A percentile compares a stretch with the other conserved stretches of the same genome.
Evolutionary conservation across 2,329 filamentous ascomycete species (phyloP).

Genomic region (Scedosporium minutisporum): DNA sequence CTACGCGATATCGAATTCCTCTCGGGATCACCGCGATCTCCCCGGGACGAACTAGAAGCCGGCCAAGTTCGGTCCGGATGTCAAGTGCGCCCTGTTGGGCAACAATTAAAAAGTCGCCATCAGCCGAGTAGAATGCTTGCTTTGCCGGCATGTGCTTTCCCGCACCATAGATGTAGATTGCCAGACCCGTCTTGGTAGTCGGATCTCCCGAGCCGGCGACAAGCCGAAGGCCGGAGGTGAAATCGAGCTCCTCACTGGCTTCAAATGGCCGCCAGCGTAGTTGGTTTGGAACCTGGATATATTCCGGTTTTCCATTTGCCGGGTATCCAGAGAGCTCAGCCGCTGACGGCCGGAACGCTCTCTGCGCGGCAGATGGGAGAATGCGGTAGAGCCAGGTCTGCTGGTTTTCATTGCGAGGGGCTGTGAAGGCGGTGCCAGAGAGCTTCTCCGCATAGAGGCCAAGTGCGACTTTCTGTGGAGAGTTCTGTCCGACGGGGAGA

Average conservation of each 20-base stretch:
- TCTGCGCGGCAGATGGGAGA: conserved; percentile 22
- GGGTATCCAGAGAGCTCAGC: conserved; percentile 33
- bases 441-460: conserved; percentile 38
- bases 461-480: conserved; percentile 31
- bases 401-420: conserved; percentile 18
- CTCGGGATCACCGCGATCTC: conserved; percentile 58
- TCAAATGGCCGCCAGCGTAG: conserved; percentile 5
- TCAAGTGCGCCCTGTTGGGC: conserved; percentile 56
- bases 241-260: conserved; percentile 25
- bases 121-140: conserved; percentile 43
- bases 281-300: background rate
- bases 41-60: conserved; percentile 54
- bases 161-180: conserved; percentile 37
- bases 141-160: conserved; percentile 34
- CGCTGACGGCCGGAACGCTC: conserved; percentile 10
- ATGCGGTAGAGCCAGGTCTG: conserved; percentile 26
- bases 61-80: conserved; percentile 59
- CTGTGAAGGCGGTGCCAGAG: conserved; percentile 29
- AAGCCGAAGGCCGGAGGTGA: conserved; percentile 36
- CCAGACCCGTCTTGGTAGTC: conserved; percentile 36
- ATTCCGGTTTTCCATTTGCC: conserved; percentile 38
- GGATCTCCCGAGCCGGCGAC: conserved; percentile 40
- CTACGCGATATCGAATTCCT: conserved; percentile 40
- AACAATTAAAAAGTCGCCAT: conserved; percentile 59
- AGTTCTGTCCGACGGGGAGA: conserved; percentile 33